Percentiles rank a stretch among this genome's conserved stretches.
Conservation (phyloP, 2,329 filamentous ascomycete genomes). For the Paecilomyces formosus region DNA sequence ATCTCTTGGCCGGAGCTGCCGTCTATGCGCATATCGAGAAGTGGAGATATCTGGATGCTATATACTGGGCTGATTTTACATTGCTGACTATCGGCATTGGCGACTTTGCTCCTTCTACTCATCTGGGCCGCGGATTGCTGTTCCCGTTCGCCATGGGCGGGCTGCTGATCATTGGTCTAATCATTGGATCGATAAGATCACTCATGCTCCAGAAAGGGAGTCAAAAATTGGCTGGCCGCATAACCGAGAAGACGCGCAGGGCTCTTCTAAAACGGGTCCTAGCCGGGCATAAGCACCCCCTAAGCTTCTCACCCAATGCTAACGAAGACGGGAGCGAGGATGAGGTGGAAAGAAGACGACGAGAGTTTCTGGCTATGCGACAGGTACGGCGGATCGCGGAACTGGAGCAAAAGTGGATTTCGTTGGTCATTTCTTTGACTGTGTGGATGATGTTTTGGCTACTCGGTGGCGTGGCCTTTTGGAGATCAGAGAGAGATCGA, state of each 20-base stretch:
- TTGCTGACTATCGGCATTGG: conserved; percentile 29
- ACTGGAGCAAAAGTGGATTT: conserved; percentile 34
- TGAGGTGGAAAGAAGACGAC: conserved; percentile 18
- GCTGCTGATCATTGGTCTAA: conserved; percentile 26
- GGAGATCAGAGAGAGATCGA: conserved; percentile 21
- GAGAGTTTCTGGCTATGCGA: conserved; percentile 40
- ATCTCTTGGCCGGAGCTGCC: conserved; percentile 31
- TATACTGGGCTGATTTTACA: conserved; percentile 29
- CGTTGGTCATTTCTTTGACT: conserved; percentile 26
- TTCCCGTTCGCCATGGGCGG: conserved; percentile 30
- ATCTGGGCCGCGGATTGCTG: conserved; percentile 24
- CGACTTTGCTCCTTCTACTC: conserved; percentile 22
- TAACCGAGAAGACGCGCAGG: conserved; percentile 26
- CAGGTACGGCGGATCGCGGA: conserved; percentile 36
- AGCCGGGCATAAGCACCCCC: conserved; percentile 7
- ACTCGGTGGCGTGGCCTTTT: conserved; percentile 29
- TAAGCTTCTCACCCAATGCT: conserved; percentile 2
- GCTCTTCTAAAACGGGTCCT: conserved; percentile 19
- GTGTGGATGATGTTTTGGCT: conserved; percentile 40
- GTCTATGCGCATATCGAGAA: conserved; percentile 29
- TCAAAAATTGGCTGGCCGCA: conserved; percentile 25
- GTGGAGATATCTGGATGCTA: conserved; percentile 26
- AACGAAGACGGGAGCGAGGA: conserved; percentile 8
- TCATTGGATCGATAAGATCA: conserved; percentile 27
- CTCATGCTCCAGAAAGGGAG: conserved; percentile 31